These are phyloP conservation scores for Dioscorea zingiberensis DNA, from an alignment of 106 monocot species.

Conservation along the genomic window DNA sequence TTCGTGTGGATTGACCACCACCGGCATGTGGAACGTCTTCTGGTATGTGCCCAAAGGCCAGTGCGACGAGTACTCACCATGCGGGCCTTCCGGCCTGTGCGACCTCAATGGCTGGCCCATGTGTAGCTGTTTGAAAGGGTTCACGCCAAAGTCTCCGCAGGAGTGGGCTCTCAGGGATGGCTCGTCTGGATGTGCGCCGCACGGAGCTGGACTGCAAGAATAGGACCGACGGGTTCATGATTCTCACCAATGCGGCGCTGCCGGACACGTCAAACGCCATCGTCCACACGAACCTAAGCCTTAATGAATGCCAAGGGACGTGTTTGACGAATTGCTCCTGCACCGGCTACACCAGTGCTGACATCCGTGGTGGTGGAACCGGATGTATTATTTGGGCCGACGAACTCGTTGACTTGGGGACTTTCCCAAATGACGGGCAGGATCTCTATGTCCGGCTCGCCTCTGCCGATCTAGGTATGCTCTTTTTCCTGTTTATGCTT, in stretches of 20 bases:
- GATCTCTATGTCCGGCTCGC: constrained; percentile 9
- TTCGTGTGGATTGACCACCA: constrained; percentile 7
- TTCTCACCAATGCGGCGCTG: not conserved
- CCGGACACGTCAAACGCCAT: not conserved
- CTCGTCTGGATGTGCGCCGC: constrained; percentile 9
- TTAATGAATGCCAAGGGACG: not conserved
- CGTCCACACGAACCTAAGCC: not conserved
- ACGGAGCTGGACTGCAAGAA: constrained; percentile 7
- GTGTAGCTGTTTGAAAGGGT: constrained; percentile 16
- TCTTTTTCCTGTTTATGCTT: too few relatives aligned
- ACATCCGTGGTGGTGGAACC: not conserved
- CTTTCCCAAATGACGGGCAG: not conserved
- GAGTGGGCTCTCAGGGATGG: constrained; percentile 8
- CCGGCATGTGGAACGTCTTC: constrained; percentile 14
- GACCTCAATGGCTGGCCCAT: not conserved
- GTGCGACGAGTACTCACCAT: constrained; percentile 21
- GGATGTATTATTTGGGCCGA: constrained; percentile 16
- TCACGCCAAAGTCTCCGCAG: constrained; percentile 9
- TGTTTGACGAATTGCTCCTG: constrained; percentile 17
- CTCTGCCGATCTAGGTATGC: constrained; percentile 6
- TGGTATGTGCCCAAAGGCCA: constrained; percentile 18
- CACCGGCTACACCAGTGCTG: constrained; percentile 2
- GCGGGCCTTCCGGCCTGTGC: constrained; percentile 28
- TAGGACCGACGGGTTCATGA: constrained; percentile 7
- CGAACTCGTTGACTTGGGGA: not conserved